Base-by-base conservation (phyloP, 164 flowering plant genomes). In the Cinnamomum micranthum region DNA sequence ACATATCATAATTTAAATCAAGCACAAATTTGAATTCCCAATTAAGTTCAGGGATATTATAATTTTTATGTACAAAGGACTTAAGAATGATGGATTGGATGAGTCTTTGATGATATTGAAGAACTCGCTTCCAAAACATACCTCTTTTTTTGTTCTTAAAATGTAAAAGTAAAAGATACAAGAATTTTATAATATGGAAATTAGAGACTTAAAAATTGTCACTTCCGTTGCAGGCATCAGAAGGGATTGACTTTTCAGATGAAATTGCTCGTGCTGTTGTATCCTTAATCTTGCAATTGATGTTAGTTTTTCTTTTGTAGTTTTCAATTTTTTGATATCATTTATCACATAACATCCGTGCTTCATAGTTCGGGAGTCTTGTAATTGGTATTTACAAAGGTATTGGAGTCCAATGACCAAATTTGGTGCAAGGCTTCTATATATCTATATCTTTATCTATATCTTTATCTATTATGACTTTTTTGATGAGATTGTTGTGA, bases 221-320 rank as follows among this genome's bases (percentile, higher is more conserved):
- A 60, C 77, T 73, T 50, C 24, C 68, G 73, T 76, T 84, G 82
- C 91, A 95, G 99, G 97, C 92, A 71, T 94, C 99, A 55, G 99
- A 94, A 85, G 99, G 99, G 74, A 89, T 96, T 60, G 97, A 96
- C 79, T 96, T 96, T 81, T 86, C 97, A 65, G 99, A 94, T 84
- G 96, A 90, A 50, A 87, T 91, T 88, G 99, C 99, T 70, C 86
- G 99, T 70, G 94, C 79, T 60, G 98, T 96, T 82, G 99, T 95
- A 95, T 95, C 97, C 98, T 95, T 88, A 72, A 33, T 14, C 10
- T 35, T 28, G 27, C n/a, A 6, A 65, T 63, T 74, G 66, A 65
- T 73, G 27, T 73, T 24, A 62, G 15, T 3, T 75, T 1, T 71
- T 13, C 65, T 52, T 59, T 51, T 69, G 4, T 20, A 4, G 9